phyloP scores from a whole-genome alignment of 1,284 basidiomycete species.

The Cryptococcus sp. region DNA sequence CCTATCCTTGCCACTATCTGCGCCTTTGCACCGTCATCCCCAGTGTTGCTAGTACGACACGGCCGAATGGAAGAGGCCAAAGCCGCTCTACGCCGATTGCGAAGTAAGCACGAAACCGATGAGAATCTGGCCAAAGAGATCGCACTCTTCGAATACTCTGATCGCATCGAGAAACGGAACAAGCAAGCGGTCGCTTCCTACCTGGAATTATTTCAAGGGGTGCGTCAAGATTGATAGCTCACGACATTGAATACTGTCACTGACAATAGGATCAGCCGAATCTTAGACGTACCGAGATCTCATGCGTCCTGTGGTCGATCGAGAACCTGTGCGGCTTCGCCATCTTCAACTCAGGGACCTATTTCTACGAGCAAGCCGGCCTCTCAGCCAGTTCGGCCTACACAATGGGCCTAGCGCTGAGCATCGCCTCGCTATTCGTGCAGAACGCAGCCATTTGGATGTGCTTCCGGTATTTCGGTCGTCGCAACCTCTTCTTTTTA shows the following conservation, averaged over 20 bases:
- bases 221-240: not conserved
- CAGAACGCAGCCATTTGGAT: not conserved
- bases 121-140: conserved; percentile 4
- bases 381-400: conserved; percentile 45
- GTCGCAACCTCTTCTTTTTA: conserved; percentile 51
- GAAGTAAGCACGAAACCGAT: conserved; percentile 12
- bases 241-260: too few relatives aligned
- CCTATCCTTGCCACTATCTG: conserved; percentile 27
- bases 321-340: conserved; percentile 25
- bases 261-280: too few relatives aligned
- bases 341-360: conserved; percentile 43
- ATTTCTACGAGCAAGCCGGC: conserved; percentile 52
- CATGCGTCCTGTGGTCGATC: conserved; percentile 6
- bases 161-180: conserved; percentile 3
- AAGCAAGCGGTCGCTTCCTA: too few relatives aligned
- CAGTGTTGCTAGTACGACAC: conserved; percentile 35
- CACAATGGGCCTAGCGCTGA: conserved; percentile 42
- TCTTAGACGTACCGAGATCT: too few relatives aligned
- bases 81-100: conserved; percentile 21
- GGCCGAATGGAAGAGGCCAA: conserved; percentile 29
- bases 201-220: conserved; percentile 22
- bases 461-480: conserved; percentile 47
- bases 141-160: conserved; percentile 5
- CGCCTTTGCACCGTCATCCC: conserved; percentile 30
- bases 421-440: conserved; percentile 18